Base-by-base conservation (phyloP, 164 flowering plant genomes). In the Kingdonia uniflora region DNA sequence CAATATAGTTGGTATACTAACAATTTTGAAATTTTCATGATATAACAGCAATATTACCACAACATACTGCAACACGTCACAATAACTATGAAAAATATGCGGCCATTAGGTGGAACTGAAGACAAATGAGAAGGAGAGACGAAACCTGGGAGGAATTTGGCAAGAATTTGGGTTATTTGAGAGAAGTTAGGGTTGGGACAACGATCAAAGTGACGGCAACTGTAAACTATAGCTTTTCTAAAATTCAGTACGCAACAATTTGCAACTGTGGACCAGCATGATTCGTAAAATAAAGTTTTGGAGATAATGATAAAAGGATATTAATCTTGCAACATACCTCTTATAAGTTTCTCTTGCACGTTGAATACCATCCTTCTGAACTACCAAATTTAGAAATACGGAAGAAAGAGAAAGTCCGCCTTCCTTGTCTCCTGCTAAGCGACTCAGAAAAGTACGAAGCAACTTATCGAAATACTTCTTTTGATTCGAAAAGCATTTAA, bases 391-490 rank as follows among this genome's bases (percentile, higher is more conserved):
- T 19, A 86, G 73, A 42, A 92, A 57, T 8, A 80, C 70, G 49
- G 87, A 78, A 20, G 95, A 73, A 39, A 86, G 75, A 13, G 87
- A 81, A 66, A 80, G 72, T 35, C 71, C 74, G 26, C 52, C 50
- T 40, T 80, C 89, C 56, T 64, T 57, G 47, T 75, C 65, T 74
- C 62, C 76, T 22, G 79, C 68, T 68, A 82, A 59, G 43, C 71
- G 60, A 33, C 19, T 35, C 16, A 76, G 13, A 42, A 85, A 69
- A 29, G 67, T 64, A 60, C 86, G 78, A 49, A 88, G 73, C 58
- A 92, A 73, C 77, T 86, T 81, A 58, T 81, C 73, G 57, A 92
- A 78, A 67, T 77, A 77, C 17, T 64, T 64, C 17, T 68, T 77
- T 13, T 77, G 72, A 73, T 62, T 71, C 51, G 76, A 68, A 64